phyloP scores from a whole-genome alignment of 2,329 filamentous ascomycete genomes.

The Fusarium piperis region DNA sequence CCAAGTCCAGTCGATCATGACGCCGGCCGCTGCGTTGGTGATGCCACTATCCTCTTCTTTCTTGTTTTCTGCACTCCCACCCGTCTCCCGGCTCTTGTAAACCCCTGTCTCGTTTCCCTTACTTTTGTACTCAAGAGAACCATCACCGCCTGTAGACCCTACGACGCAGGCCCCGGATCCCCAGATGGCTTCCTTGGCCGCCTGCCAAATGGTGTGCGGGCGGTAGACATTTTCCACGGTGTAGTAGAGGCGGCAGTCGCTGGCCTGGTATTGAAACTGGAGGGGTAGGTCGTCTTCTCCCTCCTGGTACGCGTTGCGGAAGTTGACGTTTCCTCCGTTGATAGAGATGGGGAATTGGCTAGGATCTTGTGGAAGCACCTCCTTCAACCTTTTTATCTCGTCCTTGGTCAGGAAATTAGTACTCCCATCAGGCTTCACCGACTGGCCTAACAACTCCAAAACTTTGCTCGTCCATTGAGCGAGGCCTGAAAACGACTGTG shows the following conservation, averaged over 20 bases:
- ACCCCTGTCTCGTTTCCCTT: neutral
- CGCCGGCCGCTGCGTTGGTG: neutral
- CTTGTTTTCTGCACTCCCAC: neutral
- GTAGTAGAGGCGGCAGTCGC: constrained; percentile 20
- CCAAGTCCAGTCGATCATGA: neutral
- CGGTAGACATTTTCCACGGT: neutral
- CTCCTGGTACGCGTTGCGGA: constrained; percentile 1
- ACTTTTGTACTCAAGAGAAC: neutral
- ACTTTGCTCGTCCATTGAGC: neutral
- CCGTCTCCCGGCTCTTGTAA: neutral
- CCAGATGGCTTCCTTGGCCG: constrained; percentile 1
- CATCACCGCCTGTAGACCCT: neutral
- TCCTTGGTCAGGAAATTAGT: neutral
- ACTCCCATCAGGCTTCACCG: neutral
- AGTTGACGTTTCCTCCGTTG: neutral
- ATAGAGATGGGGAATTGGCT: neutral
- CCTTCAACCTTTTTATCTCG: neutral
- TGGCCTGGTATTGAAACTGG: constrained; percentile 27
- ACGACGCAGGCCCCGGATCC: neutral
- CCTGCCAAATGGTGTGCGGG: neutral
- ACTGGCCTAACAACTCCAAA: neutral
- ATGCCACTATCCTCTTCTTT: neutral
- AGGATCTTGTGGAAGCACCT: neutral
- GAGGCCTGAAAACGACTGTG: neutral
- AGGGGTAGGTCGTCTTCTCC: constrained; percentile 4